These are phyloP conservation scores for Colletotrichum navitas DNA, from an alignment of 2,329 filamentous ascomycete genomes.

Conservation along the genomic window DNA sequence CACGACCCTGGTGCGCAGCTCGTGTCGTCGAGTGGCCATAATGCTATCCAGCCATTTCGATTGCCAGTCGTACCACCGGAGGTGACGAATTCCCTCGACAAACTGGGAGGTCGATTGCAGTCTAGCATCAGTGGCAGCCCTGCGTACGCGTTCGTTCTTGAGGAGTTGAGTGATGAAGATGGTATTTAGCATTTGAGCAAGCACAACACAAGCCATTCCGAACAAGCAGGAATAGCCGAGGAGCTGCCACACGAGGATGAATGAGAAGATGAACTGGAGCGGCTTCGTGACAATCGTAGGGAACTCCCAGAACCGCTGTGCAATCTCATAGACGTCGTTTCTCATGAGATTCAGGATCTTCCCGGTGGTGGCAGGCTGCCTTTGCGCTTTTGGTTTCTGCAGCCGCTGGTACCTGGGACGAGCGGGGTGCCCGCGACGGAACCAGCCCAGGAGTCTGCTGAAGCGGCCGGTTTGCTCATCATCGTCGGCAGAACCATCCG, in stretches of 20 bases:
- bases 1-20: constrained; percentile 74
- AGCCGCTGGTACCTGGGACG: constrained; percentile 42
- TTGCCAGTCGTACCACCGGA: constrained; percentile 88
- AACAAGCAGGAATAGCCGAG: constrained; percentile 84
- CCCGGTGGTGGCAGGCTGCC: constrained; percentile 81
- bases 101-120: constrained; percentile 87
- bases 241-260: constrained; percentile 80
- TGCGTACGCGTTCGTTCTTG: constrained; percentile 76
- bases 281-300: constrained; percentile 81
- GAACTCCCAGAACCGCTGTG: constrained; percentile 91
- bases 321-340: constrained; percentile 83
- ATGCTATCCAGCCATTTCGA: constrained; percentile 78
- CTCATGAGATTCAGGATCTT: constrained; percentile 92
- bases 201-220: constrained; percentile 76
- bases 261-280: constrained; percentile 79
- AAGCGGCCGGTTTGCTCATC: constrained; percentile 14
- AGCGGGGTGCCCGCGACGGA: constrained; percentile 3
- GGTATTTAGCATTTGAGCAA: constrained; percentile 78
- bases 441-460: constrained; percentile 30
- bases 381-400: constrained; percentile 51
- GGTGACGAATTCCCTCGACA: constrained; percentile 85
- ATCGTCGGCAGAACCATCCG: constrained; percentile 40
- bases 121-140: constrained; percentile 80
- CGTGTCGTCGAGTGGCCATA: constrained; percentile 74
- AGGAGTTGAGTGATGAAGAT: constrained; percentile 75